Conservation (phyloP, 1,284 basidiomycete genomes). For the Chalciporus sp. region DNA sequence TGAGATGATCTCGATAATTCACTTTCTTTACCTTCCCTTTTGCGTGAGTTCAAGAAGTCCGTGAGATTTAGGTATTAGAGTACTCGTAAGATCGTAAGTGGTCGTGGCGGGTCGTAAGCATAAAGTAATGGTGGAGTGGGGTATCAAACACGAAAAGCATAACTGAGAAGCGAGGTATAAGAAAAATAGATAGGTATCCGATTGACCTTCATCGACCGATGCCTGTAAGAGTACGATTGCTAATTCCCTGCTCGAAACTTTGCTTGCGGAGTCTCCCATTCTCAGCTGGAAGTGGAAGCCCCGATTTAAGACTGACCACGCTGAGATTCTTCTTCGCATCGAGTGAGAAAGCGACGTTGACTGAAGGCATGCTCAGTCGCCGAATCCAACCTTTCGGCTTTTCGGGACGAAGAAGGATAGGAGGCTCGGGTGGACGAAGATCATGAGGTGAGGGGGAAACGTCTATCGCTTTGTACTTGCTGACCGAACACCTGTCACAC, state of each 20-base stretch:
- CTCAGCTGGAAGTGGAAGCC: conserved; percentile 35
- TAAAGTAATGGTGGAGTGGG: conserved; percentile 2
- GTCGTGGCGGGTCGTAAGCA: conserved; percentile 1
- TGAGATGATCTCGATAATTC: neutral
- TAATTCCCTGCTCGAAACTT: conserved; percentile 48
- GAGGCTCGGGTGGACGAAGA: conserved; percentile 45
- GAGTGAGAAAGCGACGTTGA: conserved; percentile 54
- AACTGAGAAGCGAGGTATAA: conserved; percentile 4
- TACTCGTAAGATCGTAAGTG: conserved; percentile 1
- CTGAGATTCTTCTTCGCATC: conserved; percentile 51
- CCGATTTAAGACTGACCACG: conserved; percentile 37
- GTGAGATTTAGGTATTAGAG: neutral
- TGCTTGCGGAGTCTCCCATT: conserved; percentile 44
- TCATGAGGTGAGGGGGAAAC: conserved; percentile 37
- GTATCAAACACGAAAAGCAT: conserved; percentile 13
- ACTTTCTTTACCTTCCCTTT: too few species aligned
- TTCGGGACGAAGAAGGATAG: conserved; percentile 47
- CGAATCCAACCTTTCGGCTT: conserved; percentile 75
- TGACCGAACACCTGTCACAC: conserved; percentile 59
- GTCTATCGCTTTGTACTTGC: conserved; percentile 45
- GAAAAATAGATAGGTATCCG: conserved; percentile 7
- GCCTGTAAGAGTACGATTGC: conserved; percentile 43
- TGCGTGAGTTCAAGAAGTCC: neutral
- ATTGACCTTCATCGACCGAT: conserved; percentile 33
- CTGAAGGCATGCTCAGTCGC: conserved; percentile 73